Conservation (phyloP, 306 rosid genomes). For the Dryas drummondii region DNA sequence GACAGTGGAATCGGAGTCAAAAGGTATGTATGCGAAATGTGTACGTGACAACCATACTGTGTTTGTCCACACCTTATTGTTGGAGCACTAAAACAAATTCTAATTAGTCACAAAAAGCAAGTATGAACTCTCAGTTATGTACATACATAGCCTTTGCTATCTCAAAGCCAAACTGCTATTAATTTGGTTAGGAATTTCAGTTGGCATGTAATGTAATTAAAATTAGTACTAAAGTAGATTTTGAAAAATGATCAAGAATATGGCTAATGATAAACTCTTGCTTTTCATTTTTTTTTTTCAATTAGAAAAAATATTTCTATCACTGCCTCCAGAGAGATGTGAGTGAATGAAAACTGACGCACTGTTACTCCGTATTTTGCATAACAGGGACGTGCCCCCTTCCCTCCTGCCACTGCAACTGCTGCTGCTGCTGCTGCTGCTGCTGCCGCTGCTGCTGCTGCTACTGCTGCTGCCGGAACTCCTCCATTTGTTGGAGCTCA, state of each 20-base stretch:
- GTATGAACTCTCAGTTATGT: neutral
- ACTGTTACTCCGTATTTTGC: constrained; percentile 12
- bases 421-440: constrained; percentile 20
- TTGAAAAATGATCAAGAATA: neutral
- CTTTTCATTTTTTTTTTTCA: neutral
- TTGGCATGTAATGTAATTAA: neutral
- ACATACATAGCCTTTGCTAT: neutral
- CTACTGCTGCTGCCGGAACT: constrained; percentile 30
- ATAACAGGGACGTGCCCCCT: constrained; percentile 62
- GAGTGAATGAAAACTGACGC: neutral
- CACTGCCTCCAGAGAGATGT: neutral
- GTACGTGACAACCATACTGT: neutral
- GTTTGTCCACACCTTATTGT: neutral
- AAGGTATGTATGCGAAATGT: neutral
- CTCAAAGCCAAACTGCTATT: neutral
- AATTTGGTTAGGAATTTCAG: neutral
- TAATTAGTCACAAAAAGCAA: neutral
- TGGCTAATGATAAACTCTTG: constrained; percentile 1
- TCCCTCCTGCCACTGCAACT: constrained; percentile 29
- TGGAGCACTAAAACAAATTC: constrained; percentile 1
- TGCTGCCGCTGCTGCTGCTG: constrained; percentile 15
- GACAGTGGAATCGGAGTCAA: neutral
- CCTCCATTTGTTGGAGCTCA: constrained; percentile 54
- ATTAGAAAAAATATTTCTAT: neutral
- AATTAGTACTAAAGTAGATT: neutral